Evolutionary conservation across 2,329 filamentous ascomycete genomes (phyloP).

Genomic region (Fusarium brevicatenulatum): DNA sequence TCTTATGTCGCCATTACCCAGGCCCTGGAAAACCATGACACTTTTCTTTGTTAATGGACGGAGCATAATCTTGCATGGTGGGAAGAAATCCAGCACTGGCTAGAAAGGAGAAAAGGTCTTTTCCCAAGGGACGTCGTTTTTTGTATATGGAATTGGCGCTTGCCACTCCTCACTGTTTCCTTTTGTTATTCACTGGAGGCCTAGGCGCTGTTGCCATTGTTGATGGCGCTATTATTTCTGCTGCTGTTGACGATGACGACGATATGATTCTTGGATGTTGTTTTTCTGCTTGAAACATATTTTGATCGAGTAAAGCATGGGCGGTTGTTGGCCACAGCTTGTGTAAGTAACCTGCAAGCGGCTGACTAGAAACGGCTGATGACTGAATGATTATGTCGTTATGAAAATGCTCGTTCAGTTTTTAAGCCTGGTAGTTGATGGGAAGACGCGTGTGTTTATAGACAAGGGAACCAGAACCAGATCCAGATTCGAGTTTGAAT

Average conservation of each 20-base stretch:
- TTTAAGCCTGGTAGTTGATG: constrained; percentile 15
- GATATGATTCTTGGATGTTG: constrained; percentile 37
- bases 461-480: constrained; percentile 25
- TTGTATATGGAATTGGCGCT: constrained; percentile 35
- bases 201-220: constrained; percentile 25
- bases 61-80: constrained; percentile 38
- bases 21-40: constrained; percentile 2
- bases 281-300: constrained; percentile 40
- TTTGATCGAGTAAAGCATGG: constrained; percentile 43
- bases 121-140: constrained; percentile 19
- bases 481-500: not conserved
- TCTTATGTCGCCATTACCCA: constrained; percentile 21
- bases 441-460: constrained; percentile 23
- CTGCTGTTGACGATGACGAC: constrained; percentile 25
- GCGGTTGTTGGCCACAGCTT: constrained; percentile 37
- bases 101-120: constrained; percentile 40
- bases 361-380: constrained; percentile 44
- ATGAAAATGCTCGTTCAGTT: constrained; percentile 38
- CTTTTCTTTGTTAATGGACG: constrained; percentile 33
- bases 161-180: constrained; percentile 27
- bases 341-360: constrained; percentile 43
- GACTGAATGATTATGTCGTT: constrained; percentile 47
- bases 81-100: constrained; percentile 42
- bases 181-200: constrained; percentile 20
- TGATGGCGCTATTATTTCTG: constrained; percentile 18